Conservation (phyloP, 306 rosid genomes). For the Ormosia semicastrata region DNA sequence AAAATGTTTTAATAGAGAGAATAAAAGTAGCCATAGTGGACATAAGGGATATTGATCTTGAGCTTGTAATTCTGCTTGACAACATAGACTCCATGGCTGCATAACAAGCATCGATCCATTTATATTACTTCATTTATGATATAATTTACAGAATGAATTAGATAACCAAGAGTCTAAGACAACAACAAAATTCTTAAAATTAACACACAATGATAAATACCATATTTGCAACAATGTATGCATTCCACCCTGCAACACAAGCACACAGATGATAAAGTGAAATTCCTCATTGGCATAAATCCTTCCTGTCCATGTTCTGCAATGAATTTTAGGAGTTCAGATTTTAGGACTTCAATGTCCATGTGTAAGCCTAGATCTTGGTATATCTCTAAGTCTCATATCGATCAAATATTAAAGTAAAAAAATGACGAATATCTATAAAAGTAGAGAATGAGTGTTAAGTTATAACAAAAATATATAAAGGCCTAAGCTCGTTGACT, state of each 20-base stretch:
- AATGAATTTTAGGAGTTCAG: too few relatives aligned
- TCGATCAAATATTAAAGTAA: too few relatives aligned
- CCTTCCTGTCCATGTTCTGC: too few relatives aligned
- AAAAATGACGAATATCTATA: too few relatives aligned
- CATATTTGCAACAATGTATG: neutral
- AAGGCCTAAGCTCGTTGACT: too few relatives aligned
- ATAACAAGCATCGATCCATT: conserved; percentile 22
- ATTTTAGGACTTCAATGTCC: too few relatives aligned
- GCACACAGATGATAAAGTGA: neutral
- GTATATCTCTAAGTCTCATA: too few relatives aligned
- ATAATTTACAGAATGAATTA: conserved; percentile 11
- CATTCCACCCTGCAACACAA: conserved; percentile 9
- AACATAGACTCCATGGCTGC: conserved; percentile 69
- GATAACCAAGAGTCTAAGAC: conserved; percentile 5
- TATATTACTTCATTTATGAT: conserved; percentile 19
- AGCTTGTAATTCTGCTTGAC: conserved; percentile 78
- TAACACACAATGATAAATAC: neutral
- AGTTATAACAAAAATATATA: too few relatives aligned
- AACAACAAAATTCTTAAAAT: neutral
- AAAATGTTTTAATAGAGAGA: conserved; percentile 75
- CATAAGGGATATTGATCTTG: conserved; percentile 69
- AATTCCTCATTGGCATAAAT: too few relatives aligned
- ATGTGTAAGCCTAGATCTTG: too few relatives aligned
- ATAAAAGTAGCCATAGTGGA: conserved; percentile 71
- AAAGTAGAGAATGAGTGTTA: too few relatives aligned